Conservation (phyloP, 225 moss, liverwort and hornwort genomes). For the Sphagnum contortum region DNA sequence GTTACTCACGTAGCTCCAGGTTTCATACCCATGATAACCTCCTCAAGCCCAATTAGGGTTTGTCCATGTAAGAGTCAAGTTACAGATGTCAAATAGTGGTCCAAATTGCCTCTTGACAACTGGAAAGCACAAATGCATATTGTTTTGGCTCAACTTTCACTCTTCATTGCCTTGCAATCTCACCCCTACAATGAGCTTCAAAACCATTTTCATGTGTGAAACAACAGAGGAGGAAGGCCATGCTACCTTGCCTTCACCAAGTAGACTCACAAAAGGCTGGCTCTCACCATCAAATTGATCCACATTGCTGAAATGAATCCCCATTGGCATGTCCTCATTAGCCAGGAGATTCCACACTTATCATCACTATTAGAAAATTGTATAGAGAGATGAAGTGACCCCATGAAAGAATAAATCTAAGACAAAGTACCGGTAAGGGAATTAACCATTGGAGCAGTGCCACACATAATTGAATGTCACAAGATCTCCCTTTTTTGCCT, state of each 20-base stretch:
- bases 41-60: slow-evolving; percentile 52
- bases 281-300: slow-evolving; percentile 56
- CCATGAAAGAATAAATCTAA: no score
- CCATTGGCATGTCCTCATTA: background rate
- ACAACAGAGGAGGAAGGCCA: background rate
- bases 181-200: no score
- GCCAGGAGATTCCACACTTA: background rate
- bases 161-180: no score
- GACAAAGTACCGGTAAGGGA: no score
- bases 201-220: background rate
- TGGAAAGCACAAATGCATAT: no score
- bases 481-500: no score
- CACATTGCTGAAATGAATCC: slow-evolving; percentile 40
- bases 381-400: no score
- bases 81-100: no score
- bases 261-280: slow-evolving; percentile 41
- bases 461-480: no score
- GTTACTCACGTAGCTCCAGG: slow-evolving; percentile 32
- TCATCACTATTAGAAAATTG: background rate
- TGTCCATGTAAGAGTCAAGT: slow-evolving; percentile 4
- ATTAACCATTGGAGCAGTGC: no score
- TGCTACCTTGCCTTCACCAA: slow-evolving; percentile 51
- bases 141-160: no score
- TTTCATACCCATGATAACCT: slow-evolving; percentile 63
- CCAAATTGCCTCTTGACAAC: no score